Conservation (phyloP, 139 green algal species). For the Haematococcus lacustris region DNA sequence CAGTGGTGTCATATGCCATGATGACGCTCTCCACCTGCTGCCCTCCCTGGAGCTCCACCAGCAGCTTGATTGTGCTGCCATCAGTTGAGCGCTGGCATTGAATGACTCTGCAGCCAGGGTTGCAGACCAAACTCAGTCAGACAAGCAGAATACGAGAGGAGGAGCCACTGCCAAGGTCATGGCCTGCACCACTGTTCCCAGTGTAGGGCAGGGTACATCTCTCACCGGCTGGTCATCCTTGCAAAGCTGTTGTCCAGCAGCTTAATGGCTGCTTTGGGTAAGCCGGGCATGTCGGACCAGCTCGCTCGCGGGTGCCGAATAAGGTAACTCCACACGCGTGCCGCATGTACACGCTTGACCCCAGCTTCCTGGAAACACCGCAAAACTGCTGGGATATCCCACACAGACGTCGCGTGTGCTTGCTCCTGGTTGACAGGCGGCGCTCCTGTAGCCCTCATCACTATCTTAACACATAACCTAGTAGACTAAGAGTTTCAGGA, state of each 20-base stretch:
- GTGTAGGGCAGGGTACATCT: neutral
- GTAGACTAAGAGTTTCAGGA: too few species aligned
- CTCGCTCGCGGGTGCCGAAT: slow-evolving; percentile 38
- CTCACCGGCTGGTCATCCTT: slow-evolving; percentile 32
- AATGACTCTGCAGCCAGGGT: neutral
- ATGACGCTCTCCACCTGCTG: slow-evolving; percentile 82
- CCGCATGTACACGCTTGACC: neutral
- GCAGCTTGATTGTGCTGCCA: slow-evolving; percentile 76
- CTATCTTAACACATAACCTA: too few species aligned
- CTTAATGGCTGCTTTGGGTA: slow-evolving; percentile 55
- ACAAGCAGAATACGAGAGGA: neutral
- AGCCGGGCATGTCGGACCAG: slow-evolving; percentile 56
- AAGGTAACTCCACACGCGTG: slow-evolving; percentile 42
- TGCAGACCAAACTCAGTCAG: neutral
- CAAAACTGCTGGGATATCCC: too few species aligned
- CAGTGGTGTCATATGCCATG: slow-evolving; percentile 78
- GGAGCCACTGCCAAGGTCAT: neutral
- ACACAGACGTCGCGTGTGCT: too few species aligned
- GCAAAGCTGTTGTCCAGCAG: slow-evolving; percentile 53
- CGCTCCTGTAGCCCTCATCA: too few species aligned
- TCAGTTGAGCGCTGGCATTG: slow-evolving; percentile 11
- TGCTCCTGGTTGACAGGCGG: too few species aligned
- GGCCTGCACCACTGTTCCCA: neutral
- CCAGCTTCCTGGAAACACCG: too few species aligned
- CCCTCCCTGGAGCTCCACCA: slow-evolving; percentile 87